Evolutionary conservation across 2,329 filamentous ascomycete species (phyloP).

Genomic region (Aspergillus novoparasiticus): DNA sequence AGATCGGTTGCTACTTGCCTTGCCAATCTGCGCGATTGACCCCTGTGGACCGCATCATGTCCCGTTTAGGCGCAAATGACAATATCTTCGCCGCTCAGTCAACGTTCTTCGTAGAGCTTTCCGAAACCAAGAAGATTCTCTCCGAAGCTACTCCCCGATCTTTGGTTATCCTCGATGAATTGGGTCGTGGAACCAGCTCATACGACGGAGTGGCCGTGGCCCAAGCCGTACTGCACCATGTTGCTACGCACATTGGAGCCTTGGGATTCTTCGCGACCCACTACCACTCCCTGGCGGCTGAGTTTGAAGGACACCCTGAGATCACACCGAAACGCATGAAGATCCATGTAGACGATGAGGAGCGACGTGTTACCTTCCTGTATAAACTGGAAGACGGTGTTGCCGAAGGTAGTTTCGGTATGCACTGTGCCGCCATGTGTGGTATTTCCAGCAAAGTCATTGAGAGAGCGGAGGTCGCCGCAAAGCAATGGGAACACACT

Average conservation of each 20-base stretch:
- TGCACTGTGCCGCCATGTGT: slow-evolving; percentile 99
- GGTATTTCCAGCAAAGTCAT: slow-evolving; percentile 84
- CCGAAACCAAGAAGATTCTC: slow-evolving; percentile 97
- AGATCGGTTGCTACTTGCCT: slow-evolving; percentile 91
- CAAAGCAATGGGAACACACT: slow-evolving; percentile 92
- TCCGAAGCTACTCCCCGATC: slow-evolving; percentile 91
- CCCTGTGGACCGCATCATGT: slow-evolving; percentile 97
- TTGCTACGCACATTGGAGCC: slow-evolving; percentile 89
- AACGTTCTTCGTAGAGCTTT: slow-evolving; percentile 96
- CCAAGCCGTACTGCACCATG: slow-evolving; percentile 94
- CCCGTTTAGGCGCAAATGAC: slow-evolving; percentile 93
- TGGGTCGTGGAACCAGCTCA: slow-evolving; percentile 89
- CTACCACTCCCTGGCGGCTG: slow-evolving; percentile 89
- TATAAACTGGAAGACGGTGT: slow-evolving; percentile 94
- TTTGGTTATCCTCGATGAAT: slow-evolving; percentile 93
- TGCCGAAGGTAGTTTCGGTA: slow-evolving; percentile 94
- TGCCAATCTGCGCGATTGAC: slow-evolving; percentile 80
- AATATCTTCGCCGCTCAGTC: slow-evolving; percentile 98
- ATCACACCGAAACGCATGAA: slow-evolving; percentile 87
- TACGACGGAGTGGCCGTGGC: slow-evolving; percentile 97
- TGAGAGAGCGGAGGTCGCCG: slow-evolving; percentile 82
- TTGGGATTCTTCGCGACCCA: slow-evolving; percentile 97
- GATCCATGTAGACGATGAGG: slow-evolving; percentile 84
- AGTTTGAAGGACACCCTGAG: slow-evolving; percentile 88
- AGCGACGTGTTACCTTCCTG: slow-evolving; percentile 89